Conservation (phyloP, 345 rosid genomes). For the Durio zibethinus region DNA sequence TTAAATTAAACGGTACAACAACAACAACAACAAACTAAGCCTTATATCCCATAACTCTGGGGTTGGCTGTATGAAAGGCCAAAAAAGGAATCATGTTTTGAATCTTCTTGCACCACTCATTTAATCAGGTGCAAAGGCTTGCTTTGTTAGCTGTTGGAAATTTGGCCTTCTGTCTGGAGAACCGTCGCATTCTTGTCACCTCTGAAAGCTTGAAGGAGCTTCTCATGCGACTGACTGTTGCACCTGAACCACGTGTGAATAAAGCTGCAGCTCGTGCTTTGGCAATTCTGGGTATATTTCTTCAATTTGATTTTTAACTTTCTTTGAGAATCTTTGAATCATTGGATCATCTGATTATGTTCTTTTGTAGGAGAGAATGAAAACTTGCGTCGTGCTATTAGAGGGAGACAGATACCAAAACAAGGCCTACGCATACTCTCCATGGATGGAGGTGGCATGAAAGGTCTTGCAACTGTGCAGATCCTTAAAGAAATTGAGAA, state of each 20-base stretch:
- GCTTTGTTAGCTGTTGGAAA: slow-evolving; percentile 92
- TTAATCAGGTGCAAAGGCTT: slow-evolving; percentile 75
- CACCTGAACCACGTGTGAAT: slow-evolving; percentile 76
- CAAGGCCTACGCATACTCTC: slow-evolving; percentile 95
- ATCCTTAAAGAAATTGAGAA: slow-evolving; percentile 95
- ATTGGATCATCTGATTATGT: not conserved
- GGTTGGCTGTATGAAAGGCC: too few species aligned
- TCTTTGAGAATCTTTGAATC: not conserved
- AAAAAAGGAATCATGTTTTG: too few species aligned
- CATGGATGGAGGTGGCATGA: slow-evolving; percentile 99
- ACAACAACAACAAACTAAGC: too few species aligned
- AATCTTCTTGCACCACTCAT: too few species aligned
- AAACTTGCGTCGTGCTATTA: slow-evolving; percentile 80
- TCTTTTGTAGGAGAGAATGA: slow-evolving; percentile 79
- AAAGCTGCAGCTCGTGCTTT: slow-evolving; percentile 98
- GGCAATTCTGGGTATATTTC: slow-evolving; percentile 87
- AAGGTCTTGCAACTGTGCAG: slow-evolving; percentile 96
- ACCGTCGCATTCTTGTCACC: slow-evolving; percentile 79
- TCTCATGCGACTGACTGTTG: slow-evolving; percentile 73
- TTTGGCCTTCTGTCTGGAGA: slow-evolving; percentile 90
- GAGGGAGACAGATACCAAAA: slow-evolving; percentile 83
- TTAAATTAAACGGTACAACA: too few species aligned
- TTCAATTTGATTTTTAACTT: not conserved
- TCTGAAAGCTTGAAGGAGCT: slow-evolving; percentile 96
- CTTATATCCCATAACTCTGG: too few species aligned